Percentiles rank a stretch among this genome's conserved stretches.
Conservation (phyloP, 192 early-diverging fungal genomes). For the Geosiphon pyriformis region DNA sequence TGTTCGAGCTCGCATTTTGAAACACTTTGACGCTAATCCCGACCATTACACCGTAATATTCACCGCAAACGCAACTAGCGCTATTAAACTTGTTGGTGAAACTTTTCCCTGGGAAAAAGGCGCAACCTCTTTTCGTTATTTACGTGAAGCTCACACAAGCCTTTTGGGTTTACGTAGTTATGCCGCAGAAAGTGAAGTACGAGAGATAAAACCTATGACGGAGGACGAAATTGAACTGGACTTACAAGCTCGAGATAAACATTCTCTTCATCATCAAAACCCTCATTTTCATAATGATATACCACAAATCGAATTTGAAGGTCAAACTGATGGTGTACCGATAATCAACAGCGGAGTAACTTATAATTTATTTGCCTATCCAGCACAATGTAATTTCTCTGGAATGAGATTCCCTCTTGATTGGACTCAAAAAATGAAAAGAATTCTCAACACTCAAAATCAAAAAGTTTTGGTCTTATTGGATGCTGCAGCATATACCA, state of each 20-base stretch:
- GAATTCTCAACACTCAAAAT: slow-evolving; percentile 22
- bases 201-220: slow-evolving; percentile 21
- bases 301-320: background rate
- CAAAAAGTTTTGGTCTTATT: slow-evolving; percentile 54
- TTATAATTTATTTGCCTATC: slow-evolving; percentile 65
- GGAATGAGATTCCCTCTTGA: slow-evolving; percentile 65
- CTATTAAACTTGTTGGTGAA: slow-evolving; percentile 71
- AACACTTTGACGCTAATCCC: slow-evolving; percentile 52
- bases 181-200: slow-evolving; percentile 32
- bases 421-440: slow-evolving; percentile 46
- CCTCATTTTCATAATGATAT: background rate
- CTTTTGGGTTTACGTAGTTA: slow-evolving; percentile 66
- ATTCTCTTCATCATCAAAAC: background rate
- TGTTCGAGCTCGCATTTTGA: slow-evolving; percentile 48
- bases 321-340: background rate
- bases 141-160: slow-evolving; percentile 69
- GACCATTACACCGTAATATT: slow-evolving; percentile 67
- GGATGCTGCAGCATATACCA: slow-evolving; percentile 67
- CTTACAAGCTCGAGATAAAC: background rate
- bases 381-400: slow-evolving; percentile 83
- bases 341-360: background rate
- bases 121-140: slow-evolving; percentile 47
- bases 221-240: slow-evolving; percentile 25
- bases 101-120: slow-evolving; percentile 50
- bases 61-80: slow-evolving; percentile 72